Evolutionary conservation across 768 basidiomycete genomes (phyloP), one percentile per base, ranked within the genome.

Genomic region (Erythrobasidium yunnanense): DNA sequence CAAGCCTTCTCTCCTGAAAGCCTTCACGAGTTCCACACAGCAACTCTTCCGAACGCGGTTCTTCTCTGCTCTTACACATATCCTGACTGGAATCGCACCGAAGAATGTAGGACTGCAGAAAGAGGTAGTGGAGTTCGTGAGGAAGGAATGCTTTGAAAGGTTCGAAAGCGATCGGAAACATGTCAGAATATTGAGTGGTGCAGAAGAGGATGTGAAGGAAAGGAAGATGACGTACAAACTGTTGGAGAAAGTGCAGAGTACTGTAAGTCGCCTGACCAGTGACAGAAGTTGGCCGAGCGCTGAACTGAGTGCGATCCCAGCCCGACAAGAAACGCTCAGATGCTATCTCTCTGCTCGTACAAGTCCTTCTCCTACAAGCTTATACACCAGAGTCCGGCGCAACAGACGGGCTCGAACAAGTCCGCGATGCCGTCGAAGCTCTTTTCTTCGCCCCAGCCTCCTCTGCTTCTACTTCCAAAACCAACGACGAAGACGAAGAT

Each of bases 1-100:
- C 34, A 87, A 3, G 4, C 18, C 6, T 32, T 33, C 47, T 29
- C 32, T n/a, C 60, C 79, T 45, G 73, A 78, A 32, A 3, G 85
- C 87, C 5, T 82, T 78, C 20, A 87, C 88, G 0, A 78, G 83
- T 18, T 81, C 91, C 70, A 86, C 89, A 0, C 87, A 90, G 49
- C 78, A 81, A 7, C 78, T 85, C n/a, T 90, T 85, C 74, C 83
- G 87, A 65, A 80, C 79, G 38, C 83, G 84, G 54, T 81, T 96
- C 34, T 82, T 90, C 57, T 77, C 81, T 22, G 85, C 84, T 71
- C 78, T 96, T 33, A 84, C 85, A 17, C 85, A 89, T 67, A 80
- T 96, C 17, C 85, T 82, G 15, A 77, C 79, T 20, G 47, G 27
- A n/a, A n/a, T n/a, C n/a, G n/a, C n/a, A n/a, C n/a, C n/a, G n/a